Conservation (phyloP, 176 grass and related monocot genomes). For the Oryza coarctata region DNA sequence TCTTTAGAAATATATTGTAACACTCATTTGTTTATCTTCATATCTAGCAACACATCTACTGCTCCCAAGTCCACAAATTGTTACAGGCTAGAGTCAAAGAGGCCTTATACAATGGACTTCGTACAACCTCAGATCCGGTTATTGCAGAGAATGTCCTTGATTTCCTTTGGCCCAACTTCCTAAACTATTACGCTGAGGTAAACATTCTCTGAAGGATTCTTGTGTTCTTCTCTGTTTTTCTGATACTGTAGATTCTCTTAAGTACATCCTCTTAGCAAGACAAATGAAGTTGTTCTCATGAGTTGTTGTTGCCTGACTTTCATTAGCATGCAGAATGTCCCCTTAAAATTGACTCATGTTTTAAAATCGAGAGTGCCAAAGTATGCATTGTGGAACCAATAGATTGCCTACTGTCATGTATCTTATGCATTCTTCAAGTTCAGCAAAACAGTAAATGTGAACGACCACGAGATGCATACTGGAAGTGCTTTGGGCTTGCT, state of each 20-base stretch:
- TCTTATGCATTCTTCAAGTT: constrained; percentile 58
- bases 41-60: constrained; percentile 8
- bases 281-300: constrained; percentile 28
- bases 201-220: neutral
- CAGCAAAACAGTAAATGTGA: constrained; percentile 52
- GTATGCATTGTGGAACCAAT: constrained; percentile 70
- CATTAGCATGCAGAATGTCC: constrained; percentile 61
- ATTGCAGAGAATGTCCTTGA: constrained; percentile 58
- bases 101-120: constrained; percentile 68
- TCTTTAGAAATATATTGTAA: constrained; percentile 12
- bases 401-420: constrained; percentile 66
- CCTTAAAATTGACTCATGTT: constrained; percentile 68
- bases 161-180: constrained; percentile 84
- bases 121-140: constrained; percentile 47
- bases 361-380: constrained; percentile 66
- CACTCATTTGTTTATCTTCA: constrained; percentile 14
- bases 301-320: constrained; percentile 32
- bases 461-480: constrained; percentile 46
- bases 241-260: constrained; percentile 1
- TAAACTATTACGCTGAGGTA: constrained; percentile 76
- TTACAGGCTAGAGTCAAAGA: constrained; percentile 78
- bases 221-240: constrained; percentile 15
- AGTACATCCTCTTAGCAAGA: constrained; percentile 22
- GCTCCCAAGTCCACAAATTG: constrained; percentile 1
- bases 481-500: constrained; percentile 81